Percentiles rank a stretch among this genome's conserved stretches.
Conservation (phyloP, 306 rosid species). For the Trifolium fragiferum region DNA sequence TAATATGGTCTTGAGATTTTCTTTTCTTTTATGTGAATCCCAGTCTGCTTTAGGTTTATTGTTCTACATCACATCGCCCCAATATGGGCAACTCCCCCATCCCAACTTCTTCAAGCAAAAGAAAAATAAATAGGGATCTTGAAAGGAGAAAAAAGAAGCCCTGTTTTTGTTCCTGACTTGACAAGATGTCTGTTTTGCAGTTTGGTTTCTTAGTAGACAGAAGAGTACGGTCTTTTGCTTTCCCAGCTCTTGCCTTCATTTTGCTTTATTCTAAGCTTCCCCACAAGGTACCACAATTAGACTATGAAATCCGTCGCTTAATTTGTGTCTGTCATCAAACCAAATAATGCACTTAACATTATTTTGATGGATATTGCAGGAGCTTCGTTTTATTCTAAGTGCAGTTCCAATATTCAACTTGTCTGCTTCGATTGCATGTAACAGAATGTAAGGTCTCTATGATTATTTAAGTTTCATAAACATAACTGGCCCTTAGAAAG, state of each 20-base stretch:
- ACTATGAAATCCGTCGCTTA: slow-evolving; percentile 6
- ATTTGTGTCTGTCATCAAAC: slow-evolving; percentile 22
- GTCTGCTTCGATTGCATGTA: slow-evolving; percentile 86
- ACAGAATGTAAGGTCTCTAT: slow-evolving; percentile 69
- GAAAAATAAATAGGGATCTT: neutral
- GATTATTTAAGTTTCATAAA: slow-evolving; percentile 5
- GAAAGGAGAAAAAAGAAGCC: neutral
- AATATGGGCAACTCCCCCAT: neutral
- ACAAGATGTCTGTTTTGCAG: slow-evolving; percentile 60
- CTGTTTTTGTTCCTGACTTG: slow-evolving; percentile 37
- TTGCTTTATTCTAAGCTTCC: slow-evolving; percentile 92
- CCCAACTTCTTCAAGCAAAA: neutral
- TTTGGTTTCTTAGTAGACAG: slow-evolving; percentile 79
- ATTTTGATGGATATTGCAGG: slow-evolving; percentile 64
- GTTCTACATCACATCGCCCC: neutral
- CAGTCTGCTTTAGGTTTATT: neutral
- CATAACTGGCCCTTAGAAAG: slow-evolving; percentile 1
- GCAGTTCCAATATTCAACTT: slow-evolving; percentile 90
- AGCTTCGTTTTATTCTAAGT: slow-evolving; percentile 87
- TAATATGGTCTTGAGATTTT: neutral
- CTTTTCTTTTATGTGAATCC: slow-evolving; percentile 12
- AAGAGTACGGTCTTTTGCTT: slow-evolving; percentile 60
- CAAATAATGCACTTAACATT: slow-evolving; percentile 12
- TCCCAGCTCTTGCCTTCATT: slow-evolving; percentile 82
- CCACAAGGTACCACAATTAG: slow-evolving; percentile 73